Evolutionary conservation across 1,284 basidiomycete genomes (phyloP).

Genomic region (Tetrapyrgos nigripes): DNA sequence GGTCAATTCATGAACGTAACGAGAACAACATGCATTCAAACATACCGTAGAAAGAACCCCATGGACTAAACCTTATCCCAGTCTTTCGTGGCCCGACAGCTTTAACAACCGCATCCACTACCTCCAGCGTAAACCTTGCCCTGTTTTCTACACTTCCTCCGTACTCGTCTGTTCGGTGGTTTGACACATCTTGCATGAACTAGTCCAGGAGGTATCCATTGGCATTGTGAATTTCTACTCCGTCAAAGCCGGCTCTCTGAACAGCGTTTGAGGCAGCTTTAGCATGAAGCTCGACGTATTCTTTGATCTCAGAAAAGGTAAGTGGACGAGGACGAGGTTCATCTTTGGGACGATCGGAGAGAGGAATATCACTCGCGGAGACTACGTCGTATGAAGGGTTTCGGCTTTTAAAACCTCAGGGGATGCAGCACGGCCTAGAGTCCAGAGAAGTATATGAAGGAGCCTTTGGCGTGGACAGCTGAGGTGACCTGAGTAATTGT

Average conservation of each 20-base stretch:
- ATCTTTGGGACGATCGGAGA: no score
- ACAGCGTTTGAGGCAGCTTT: slow-evolving; percentile 44
- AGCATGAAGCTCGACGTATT: slow-evolving; percentile 39
- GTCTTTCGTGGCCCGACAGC: no score
- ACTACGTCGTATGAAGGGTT: no score
- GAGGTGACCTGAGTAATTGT: slow-evolving; percentile 32
- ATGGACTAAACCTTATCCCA: slow-evolving; percentile 63
- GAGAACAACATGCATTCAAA: neutral
- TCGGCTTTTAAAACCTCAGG: slow-evolving; percentile 28
- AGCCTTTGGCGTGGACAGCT: slow-evolving; percentile 45
- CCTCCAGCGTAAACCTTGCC: no score
- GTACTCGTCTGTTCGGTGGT: slow-evolving; percentile 56
- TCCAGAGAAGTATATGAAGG: slow-evolving; percentile 52
- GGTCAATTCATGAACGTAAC: no score
- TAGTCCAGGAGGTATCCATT: slow-evolving; percentile 47
- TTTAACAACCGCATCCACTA: no score
- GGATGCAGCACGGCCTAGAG: slow-evolving; percentile 46
- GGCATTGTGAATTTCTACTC: slow-evolving; percentile 39
- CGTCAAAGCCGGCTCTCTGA: no score
- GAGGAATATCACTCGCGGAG: no score
- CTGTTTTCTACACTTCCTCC: no score
- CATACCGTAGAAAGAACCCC: slow-evolving; percentile 45
- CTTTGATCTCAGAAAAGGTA: slow-evolving; percentile 42
- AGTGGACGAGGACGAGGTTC: slow-evolving; percentile 40
- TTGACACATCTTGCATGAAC: slow-evolving; percentile 43